Base-by-base conservation (phyloP, 2,329 filamentous ascomycete genomes). In the Calonectria hongkongensis region DNA sequence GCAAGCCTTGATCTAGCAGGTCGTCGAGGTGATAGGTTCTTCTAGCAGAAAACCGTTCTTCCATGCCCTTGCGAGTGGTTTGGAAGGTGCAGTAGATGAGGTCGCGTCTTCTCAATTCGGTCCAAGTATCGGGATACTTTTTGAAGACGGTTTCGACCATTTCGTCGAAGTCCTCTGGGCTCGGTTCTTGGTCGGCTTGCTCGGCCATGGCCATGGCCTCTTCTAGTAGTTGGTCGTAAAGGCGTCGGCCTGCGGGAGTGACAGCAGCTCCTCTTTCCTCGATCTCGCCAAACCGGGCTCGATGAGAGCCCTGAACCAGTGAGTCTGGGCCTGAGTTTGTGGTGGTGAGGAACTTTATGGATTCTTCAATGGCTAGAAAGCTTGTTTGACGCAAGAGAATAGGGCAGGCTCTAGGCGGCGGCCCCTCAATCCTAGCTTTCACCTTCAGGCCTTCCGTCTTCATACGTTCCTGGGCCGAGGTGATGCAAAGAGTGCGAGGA, bases 351-450 rank as follows among this genome's bases (percentile, higher is more conserved):
- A 89, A 89, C 10, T 80, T 78, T 4, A 89, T 84, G 0, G 79
- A 80, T 73, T 89, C 88, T 62, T 88, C 84, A 0, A 89, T 78
- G 0, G 88, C 85, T 2, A 86, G 81, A 73, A 90, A 90, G 71
- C 88, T 90, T 0, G 88, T 89, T 73, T 90, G 88, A 0, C 88
- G 83, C 3, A 90, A 79, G 4, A 90, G 81, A 12, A 90, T 87
- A 0, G 85, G 85, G 47, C 84, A 88, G 1, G 74, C 70, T 2
- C 87, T 80, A 2, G 74, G 67, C 0, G 88, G 88, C 0, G 88
- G 88, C 0, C 88, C 88, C 71, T 90, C 88, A 43, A 90, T 88
- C 1, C 84, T 80, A 0, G 86, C 85, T 71, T 90, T 90, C 0
- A 83, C 84, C 0, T 82, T 78, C 68, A 90, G 82, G 0, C 85